Evolutionary conservation across 345 rosid genomes (phyloP).

Genomic region (Arabis hirsuta): DNA sequence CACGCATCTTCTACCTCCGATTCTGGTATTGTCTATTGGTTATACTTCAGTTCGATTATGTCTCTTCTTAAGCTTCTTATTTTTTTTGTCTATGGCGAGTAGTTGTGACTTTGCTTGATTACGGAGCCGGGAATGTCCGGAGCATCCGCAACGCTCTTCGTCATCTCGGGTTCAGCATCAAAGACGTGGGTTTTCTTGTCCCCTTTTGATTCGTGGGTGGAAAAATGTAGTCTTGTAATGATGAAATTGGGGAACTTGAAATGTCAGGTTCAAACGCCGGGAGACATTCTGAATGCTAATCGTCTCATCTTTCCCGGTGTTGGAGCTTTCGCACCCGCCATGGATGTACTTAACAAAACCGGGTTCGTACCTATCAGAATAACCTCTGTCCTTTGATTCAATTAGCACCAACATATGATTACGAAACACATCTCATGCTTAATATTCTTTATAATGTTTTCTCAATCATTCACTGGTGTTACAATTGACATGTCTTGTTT

Average conservation of each 20-base stretch:
- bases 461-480: neutral
- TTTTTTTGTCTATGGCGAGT: neutral
- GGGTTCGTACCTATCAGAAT: constrained; percentile 53
- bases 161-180: constrained; percentile 70
- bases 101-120: constrained; percentile 93
- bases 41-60: neutral
- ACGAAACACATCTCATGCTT: constrained; percentile 3
- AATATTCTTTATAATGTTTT: neutral
- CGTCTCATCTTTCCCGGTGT: constrained; percentile 92
- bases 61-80: neutral
- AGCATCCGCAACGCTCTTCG: constrained; percentile 87
- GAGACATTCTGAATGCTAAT: constrained; percentile 73
- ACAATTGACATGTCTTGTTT: neutral
- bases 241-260: constrained; percentile 13
- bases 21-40: constrained; percentile 52
- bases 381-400: neutral
- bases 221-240: neutral
- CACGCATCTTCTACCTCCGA: constrained; percentile 63
- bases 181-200: constrained; percentile 56
- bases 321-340: constrained; percentile 93
- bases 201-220: neutral
- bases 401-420: neutral
- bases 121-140: constrained; percentile 95
- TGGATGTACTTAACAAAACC: constrained; percentile 79
- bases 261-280: constrained; percentile 75